Base-by-base conservation (phyloP, 2,329 filamentous ascomycete species). In the Fusarium sp. region DNA sequence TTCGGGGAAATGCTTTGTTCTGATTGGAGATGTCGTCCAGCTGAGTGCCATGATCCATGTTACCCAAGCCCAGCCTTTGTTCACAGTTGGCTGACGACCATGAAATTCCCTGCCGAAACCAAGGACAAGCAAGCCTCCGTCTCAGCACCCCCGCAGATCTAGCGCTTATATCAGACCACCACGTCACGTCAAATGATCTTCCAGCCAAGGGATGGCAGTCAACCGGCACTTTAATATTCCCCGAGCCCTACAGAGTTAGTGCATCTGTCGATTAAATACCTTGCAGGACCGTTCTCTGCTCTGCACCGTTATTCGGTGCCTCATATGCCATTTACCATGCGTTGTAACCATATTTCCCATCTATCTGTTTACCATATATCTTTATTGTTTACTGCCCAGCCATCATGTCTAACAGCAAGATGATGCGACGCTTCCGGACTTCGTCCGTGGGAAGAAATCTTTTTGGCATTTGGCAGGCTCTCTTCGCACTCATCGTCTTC, bases 111-210 rank as follows among this genome's bases (percentile, higher is more conserved):
- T 24, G 30, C 11, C 15, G 14, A 45, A 32, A 47, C n/a, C 44
- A 40, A 40, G 30, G 30, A 16, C 30, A 50, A 46, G 40, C n/a
- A 55, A 32, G 20, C 5, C 25, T 65, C 29, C 34, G 44, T 51
- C 20, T 50, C n/a, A 55, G 16, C 7, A 53, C 24, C 44, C 60
- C 53, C 61, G 54, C 62, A 59, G 34, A 18, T 46, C 27, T 65
- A 59, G 60, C 30, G 60, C 62, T 65, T 47, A 65, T 63, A 42
- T 38, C 7, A 38, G 22, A n/a, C 50, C 43, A 63, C 51, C 38
- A 40, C 42, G 40, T 45, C 40, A 34, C 38, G 38, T 44, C 40
- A 59, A 53, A n/a, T 56, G 24, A 59, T 53, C 50, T n/a, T 24
- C 16, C 12, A 38, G 24, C n/a, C 44, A 25, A 49, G 30, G 38